phyloP scores from a whole-genome alignment of 1,139 yeast genomes.

The Geotrichum aggregatum region DNA sequence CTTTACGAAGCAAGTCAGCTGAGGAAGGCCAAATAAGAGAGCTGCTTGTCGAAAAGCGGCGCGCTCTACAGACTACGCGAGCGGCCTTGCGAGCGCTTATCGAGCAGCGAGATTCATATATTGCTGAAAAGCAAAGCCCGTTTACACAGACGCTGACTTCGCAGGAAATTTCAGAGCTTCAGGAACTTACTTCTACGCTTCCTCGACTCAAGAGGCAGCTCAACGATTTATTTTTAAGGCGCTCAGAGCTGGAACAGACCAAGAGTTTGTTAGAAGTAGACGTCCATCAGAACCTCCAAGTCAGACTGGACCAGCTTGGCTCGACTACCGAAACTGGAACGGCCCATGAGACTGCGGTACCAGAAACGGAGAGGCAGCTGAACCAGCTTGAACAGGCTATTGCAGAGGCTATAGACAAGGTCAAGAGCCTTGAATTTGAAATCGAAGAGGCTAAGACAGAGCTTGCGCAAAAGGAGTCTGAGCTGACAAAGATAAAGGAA shows the following conservation, averaged over 20 bases:
- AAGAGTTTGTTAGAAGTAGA: slow-evolving; percentile 56
- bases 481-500: slow-evolving; percentile 51
- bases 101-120: slow-evolving; percentile 40
- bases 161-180: slow-evolving; percentile 46
- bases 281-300: slow-evolving; percentile 51
- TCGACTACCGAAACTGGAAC: slow-evolving; percentile 5
- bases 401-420: slow-evolving; percentile 8
- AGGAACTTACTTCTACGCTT: slow-evolving; percentile 42
- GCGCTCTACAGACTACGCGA: slow-evolving; percentile 33
- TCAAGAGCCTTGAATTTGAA: slow-evolving; percentile 13
- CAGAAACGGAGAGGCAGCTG: slow-evolving; percentile 17
- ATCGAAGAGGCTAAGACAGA: slow-evolving; percentile 22
- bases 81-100: slow-evolving; percentile 33
- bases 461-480: slow-evolving; percentile 39
- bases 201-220: slow-evolving; percentile 44
- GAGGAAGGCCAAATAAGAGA: slow-evolving; percentile 27
- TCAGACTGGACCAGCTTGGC: slow-evolving; percentile 41
- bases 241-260: slow-evolving; percentile 50
- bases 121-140: slow-evolving; percentile 50
- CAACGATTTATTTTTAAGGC: slow-evolving; percentile 43
- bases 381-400: slow-evolving; percentile 10
- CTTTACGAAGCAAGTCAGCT: slow-evolving; percentile 14
- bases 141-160: slow-evolving; percentile 53
- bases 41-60: slow-evolving; percentile 26
- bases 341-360: slow-evolving; percentile 10